These are phyloP conservation scores for Leishmania tropica DNA, from an alignment of 208 protist genomes.

Conservation along the genomic window DNA sequence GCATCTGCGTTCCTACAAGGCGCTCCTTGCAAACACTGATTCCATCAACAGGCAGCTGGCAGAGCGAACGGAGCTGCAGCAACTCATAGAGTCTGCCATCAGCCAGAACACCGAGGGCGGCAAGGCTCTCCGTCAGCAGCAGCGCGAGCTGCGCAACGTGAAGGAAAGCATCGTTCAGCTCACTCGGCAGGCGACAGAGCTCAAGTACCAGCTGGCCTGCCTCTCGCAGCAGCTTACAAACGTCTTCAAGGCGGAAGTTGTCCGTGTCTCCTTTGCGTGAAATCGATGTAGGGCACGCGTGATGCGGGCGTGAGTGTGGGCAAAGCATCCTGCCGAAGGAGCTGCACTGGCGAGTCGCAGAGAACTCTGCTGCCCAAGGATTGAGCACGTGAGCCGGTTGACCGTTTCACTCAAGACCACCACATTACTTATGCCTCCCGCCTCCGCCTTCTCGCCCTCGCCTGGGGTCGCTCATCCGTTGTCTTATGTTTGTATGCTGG, in stretches of 20 bases:
- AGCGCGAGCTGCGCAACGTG: constrained; percentile 6
- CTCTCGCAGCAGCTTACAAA: constrained; percentile 48
- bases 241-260: constrained; percentile 53
- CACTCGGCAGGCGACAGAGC: constrained; percentile 31
- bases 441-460: not conserved
- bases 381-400: not conserved
- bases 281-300: not conserved
- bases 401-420: not conserved
- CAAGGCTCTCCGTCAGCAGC: constrained; percentile 8
- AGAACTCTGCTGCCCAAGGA: not conserved
- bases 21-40: constrained; percentile 18
- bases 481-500: not conserved
- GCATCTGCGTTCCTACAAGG: constrained; percentile 47
- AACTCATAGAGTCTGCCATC: constrained; percentile 14
- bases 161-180: constrained; percentile 29
- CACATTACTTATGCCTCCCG: not conserved
- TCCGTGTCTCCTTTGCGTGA: constrained; percentile 55
- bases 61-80: constrained; percentile 2
- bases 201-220: constrained; percentile 41
- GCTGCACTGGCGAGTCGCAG: not conserved
- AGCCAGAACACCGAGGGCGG: constrained; percentile 15
- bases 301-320: no score
- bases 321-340: not conserved
- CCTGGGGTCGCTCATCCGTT: not conserved
- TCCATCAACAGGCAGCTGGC: constrained; percentile 3